Conservation (phyloP, 106 monocot genomes). For the Acorus calamus region DNA sequence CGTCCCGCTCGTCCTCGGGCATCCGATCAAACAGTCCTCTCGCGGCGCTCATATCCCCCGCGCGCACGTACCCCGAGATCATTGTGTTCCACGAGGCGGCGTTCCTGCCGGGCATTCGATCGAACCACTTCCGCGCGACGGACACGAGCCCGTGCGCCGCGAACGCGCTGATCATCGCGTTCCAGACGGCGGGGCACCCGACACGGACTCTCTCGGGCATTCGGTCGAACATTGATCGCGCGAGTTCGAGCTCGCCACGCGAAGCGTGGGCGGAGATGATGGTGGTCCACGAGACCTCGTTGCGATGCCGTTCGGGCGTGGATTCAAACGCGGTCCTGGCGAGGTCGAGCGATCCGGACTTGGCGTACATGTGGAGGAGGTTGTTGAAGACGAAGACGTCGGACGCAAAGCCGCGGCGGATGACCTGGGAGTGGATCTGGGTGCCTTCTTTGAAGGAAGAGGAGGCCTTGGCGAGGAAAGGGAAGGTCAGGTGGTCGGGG, state of each 20-base stretch:
- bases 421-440: constrained; percentile 33
- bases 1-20: constrained; percentile 53
- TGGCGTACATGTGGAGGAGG: constrained; percentile 41
- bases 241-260: constrained; percentile 45
- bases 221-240: constrained; percentile 40
- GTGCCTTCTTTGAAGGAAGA: constrained; percentile 15
- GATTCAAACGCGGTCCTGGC: constrained; percentile 52
- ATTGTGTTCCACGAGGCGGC: constrained; percentile 78
- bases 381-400: constrained; percentile 48
- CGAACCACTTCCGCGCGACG: constrained; percentile 51
- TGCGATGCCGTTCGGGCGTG: constrained; percentile 42
- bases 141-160: constrained; percentile 32
- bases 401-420: constrained; percentile 28
- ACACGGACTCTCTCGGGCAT: constrained; percentile 21
- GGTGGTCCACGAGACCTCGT: constrained; percentile 58
- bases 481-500: constrained; percentile 46
- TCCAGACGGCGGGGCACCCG: constrained; percentile 50
- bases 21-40: constrained; percentile 57
- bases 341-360: constrained; percentile 17
- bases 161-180: constrained; percentile 55
- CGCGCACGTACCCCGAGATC: constrained; percentile 42
- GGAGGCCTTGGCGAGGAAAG: constrained; percentile 18
- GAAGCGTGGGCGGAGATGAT: constrained; percentile 45
- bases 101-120: constrained; percentile 55
- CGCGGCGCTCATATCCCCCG: constrained; percentile 38